A percentile compares a stretch with the other conserved stretches of the same genome.
Evolutionary conservation across 495 filamentous ascomycete genomes (phyloP).

Genomic region (Aspergillus bertholletiae): DNA sequence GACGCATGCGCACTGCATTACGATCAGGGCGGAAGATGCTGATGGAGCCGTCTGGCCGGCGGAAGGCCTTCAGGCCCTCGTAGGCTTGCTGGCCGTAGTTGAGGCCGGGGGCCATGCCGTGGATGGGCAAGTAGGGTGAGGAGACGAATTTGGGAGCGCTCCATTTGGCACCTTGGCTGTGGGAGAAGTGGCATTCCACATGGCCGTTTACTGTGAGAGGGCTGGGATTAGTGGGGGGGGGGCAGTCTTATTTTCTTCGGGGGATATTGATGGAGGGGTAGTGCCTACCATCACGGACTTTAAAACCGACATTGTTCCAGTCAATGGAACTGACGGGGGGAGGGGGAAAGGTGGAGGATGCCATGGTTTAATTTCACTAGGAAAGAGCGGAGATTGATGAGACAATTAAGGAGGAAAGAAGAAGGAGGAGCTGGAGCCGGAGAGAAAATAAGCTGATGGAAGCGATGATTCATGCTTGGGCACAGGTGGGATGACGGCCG

Average conservation of each 20-base stretch:
- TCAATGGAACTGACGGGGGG: slow-evolving; percentile 65
- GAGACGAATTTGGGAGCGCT: slow-evolving; percentile 65
- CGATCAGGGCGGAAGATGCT: slow-evolving; percentile 75
- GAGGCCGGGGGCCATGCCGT: slow-evolving; percentile 84
- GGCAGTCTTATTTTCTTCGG: background rate
- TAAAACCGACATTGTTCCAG: slow-evolving; percentile 89
- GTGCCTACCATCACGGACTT: slow-evolving; percentile 73
- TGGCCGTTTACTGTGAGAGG: slow-evolving; percentile 22
- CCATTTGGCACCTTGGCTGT: slow-evolving; percentile 54
- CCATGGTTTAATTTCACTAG: background rate
- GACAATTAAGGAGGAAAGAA: background rate
- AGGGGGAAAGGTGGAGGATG: slow-evolving; percentile 61
- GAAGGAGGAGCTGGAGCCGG: background rate
- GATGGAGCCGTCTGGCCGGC: slow-evolving; percentile 57
- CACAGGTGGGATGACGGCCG: too few relatives aligned
- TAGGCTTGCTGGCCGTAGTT: slow-evolving; percentile 96
- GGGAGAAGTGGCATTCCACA: slow-evolving; percentile 32
- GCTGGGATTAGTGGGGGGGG: background rate
- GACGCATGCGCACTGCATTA: slow-evolving; percentile 78
- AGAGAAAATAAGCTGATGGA: background rate
- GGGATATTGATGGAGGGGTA: background rate
- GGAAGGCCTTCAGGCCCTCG: slow-evolving; percentile 91
- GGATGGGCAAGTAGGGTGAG: slow-evolving; percentile 76
- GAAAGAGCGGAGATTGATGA: background rate
- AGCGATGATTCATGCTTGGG: background rate